Evolutionary conservation across 306 rosid species (phyloP).

Genomic region (Canavalia gladiata): DNA sequence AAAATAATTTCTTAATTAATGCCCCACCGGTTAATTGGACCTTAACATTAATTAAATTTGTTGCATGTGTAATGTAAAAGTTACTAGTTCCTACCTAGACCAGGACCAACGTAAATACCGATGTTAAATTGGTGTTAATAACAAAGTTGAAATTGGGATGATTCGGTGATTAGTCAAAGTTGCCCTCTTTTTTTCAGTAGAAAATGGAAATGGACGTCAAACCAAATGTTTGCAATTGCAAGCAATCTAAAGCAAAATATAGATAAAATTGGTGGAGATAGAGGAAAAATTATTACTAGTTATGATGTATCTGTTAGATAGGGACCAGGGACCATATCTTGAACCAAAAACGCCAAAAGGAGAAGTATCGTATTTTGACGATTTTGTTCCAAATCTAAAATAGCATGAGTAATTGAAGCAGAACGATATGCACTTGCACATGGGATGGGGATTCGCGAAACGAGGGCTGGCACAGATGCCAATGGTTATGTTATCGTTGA

Average conservation of each 20-base stretch:
- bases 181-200: not conserved
- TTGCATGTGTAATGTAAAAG: too few relatives aligned
- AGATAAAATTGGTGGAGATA: not conserved
- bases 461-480: conserved; percentile 36
- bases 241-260: conserved; percentile 37
- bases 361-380: not conserved
- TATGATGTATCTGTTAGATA: not conserved
- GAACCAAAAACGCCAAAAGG: not conserved
- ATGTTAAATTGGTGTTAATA: not conserved
- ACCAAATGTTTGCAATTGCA: conserved; percentile 1
- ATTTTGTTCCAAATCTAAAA: conserved; percentile 10
- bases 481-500: conserved; percentile 37
- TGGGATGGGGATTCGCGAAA: conserved; percentile 8
- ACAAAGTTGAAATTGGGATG: not conserved
- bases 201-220: not conserved
- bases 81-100: too few relatives aligned
- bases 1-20: too few relatives aligned
- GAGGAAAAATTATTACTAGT: not conserved
- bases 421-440: not conserved
- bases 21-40: too few relatives aligned
- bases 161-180: conserved; percentile 4
- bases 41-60: too few relatives aligned
- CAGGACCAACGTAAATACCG: not conserved
- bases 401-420: not conserved
- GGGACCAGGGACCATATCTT: conserved; percentile 33